Percentiles rank a stretch among this genome's conserved stretches.
phyloP scores from a whole-genome alignment of 257 asterid genomes.

The Ilex asprella region DNA sequence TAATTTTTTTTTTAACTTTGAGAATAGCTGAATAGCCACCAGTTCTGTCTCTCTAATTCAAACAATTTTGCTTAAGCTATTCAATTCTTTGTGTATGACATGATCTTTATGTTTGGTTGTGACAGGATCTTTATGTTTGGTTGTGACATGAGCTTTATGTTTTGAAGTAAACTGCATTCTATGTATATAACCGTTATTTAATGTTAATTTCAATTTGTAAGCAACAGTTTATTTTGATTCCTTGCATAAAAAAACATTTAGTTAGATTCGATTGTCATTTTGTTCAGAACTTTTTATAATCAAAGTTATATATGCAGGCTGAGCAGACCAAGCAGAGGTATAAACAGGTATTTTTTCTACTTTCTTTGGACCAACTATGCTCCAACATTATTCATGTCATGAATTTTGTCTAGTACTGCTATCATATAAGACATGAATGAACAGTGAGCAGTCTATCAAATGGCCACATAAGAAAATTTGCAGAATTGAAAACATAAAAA shows the following conservation, averaged over 20 bases:
- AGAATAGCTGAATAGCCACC: too few relatives aligned
- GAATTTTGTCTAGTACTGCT: too few relatives aligned
- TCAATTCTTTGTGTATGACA: background rate
- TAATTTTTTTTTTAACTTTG: too few relatives aligned
- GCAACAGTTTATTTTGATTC: background rate
- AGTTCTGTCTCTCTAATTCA: too few relatives aligned
- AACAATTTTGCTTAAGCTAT: too few relatives aligned
- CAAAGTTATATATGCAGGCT: conserved; percentile 45
- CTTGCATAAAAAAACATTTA: background rate
- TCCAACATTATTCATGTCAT: background rate
- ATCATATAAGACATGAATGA: too few relatives aligned
- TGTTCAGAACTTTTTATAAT: conserved; percentile 14
- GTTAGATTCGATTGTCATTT: background rate
- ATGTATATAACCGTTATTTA: background rate
- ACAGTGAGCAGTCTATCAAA: too few relatives aligned
- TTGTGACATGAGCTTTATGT: background rate
- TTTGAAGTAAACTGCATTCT: too few relatives aligned
- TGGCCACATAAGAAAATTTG: too few relatives aligned
- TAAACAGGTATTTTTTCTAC: conserved; percentile 51
- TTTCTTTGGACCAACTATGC: background rate
- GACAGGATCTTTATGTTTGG: background rate
- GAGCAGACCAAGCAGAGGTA: conserved; percentile 55
- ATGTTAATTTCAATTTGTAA: background rate
- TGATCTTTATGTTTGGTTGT: background rate
- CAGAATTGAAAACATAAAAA: too few relatives aligned